These are phyloP conservation scores for Xylona heveae DNA, from an alignment of 495 filamentous ascomycete species.

Conservation along the genomic window DNA sequence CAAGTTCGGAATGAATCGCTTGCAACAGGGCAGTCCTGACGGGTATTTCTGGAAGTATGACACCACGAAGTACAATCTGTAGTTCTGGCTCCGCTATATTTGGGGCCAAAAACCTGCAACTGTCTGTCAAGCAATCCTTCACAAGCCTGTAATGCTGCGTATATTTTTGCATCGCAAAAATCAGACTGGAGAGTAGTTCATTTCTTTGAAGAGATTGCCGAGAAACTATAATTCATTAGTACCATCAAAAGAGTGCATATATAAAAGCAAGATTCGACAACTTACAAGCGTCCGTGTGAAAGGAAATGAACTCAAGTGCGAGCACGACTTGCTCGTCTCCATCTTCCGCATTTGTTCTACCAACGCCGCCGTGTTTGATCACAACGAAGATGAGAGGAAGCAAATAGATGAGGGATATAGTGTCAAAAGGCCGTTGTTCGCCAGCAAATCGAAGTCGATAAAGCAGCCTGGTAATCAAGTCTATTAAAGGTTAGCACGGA, in stretches of 20 bases:
- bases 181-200: conserved; percentile 44
- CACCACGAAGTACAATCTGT: conserved; percentile 43
- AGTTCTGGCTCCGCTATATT: conserved; percentile 55
- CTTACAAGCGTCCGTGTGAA: conserved; percentile 55
- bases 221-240: conserved; percentile 20
- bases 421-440: conserved; percentile 81
- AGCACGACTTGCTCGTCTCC: conserved; percentile 74
- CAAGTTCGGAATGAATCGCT: conserved; percentile 68
- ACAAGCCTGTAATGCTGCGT: conserved; percentile 83
- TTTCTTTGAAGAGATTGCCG: conserved; percentile 55
- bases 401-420: conserved; percentile 65
- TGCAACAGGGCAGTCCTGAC: conserved; percentile 82
- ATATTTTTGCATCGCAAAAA: conserved; percentile 70
- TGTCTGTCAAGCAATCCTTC: conserved; percentile 75
- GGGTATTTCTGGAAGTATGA: conserved; percentile 52
- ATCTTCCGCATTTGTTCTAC: conserved; percentile 43
- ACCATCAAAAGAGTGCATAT: not conserved
- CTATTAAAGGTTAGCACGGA: conserved; percentile 13
- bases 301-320: conserved; percentile 74
- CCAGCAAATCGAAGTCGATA: conserved; percentile 78
- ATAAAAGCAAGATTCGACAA: conserved; percentile 2
- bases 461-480: conserved; percentile 71
- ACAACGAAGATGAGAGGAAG: conserved; percentile 61
- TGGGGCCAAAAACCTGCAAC: conserved; percentile 55
- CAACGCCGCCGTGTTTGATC: conserved; percentile 58